Conservation (phyloP, 331 rosid species). For the Telfairia occidentalis region DNA sequence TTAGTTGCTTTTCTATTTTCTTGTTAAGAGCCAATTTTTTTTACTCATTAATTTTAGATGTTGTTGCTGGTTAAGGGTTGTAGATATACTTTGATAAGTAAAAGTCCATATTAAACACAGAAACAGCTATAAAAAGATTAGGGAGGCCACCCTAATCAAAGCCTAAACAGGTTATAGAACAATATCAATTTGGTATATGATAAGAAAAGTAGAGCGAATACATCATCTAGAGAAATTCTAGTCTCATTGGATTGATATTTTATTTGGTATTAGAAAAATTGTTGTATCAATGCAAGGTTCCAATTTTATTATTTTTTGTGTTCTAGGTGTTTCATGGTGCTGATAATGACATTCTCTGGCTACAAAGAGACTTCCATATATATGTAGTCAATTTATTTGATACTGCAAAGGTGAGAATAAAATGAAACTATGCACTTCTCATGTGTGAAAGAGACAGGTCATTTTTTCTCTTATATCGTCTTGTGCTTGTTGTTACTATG, state of each 20-base stretch:
- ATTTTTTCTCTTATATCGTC: neutral
- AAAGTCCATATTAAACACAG: too few species aligned
- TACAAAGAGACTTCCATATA: slow-evolving; percentile 85
- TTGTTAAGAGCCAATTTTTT: neutral
- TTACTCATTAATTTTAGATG: neutral
- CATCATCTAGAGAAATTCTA: neutral
- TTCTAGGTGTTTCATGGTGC: slow-evolving; percentile 89
- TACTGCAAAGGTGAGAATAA: slow-evolving; percentile 65
- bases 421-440: neutral
- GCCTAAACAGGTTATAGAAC: neutral
- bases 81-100: neutral
- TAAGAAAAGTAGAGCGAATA: neutral
- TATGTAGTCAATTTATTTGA: slow-evolving; percentile 78
- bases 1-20: neutral
- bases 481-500: slow-evolving; percentile 19
- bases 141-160: neutral
- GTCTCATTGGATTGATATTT: neutral
- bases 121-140: neutral
- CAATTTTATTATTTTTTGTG: slow-evolving; percentile 15
- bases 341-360: slow-evolving; percentile 86
- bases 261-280: neutral
- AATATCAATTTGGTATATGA: neutral
- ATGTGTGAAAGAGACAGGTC: neutral
- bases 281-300: neutral
- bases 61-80: neutral